Percentiles rank a stretch among this genome's conserved stretches.
Conservation (phyloP, 1,284 basidiomycete species). For the Tilletia setariae region DNA sequence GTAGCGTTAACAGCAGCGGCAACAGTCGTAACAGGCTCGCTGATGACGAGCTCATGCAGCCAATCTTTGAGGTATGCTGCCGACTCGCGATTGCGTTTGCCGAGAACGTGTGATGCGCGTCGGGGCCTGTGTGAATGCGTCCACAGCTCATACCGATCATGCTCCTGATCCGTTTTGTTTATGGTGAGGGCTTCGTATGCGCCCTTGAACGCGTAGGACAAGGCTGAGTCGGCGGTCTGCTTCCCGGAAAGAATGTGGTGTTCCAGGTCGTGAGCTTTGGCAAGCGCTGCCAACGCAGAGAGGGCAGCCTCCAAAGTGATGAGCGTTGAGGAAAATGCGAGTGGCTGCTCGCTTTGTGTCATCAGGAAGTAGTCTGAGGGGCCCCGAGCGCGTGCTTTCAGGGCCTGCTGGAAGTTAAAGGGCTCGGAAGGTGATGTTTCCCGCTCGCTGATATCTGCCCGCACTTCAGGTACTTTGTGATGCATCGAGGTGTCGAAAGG, state of each 20-base stretch:
- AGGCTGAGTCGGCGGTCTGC: background rate
- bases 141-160: background rate
- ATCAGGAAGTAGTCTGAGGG: background rate
- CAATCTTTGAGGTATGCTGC: conserved; percentile 32
- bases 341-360: too few species aligned
- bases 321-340: background rate
- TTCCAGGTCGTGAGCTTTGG: background rate
- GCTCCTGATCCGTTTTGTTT: background rate
- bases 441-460: background rate
- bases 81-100: background rate
- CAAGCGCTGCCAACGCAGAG: background rate
- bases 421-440: background rate
- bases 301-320: background rate
- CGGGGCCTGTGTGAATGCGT: conserved; percentile 3
- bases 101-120: background rate
- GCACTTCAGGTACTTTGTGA: background rate
- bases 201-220: too few species aligned
- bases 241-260: background rate
- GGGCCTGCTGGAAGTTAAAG: too few species aligned
- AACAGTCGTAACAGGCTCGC: background rate
- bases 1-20: background rate
- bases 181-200: too few species aligned
- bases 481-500: background rate
- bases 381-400: background rate
- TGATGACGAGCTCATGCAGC: conserved; percentile 27